phyloP scores from a whole-genome alignment of 495 filamentous ascomycete species.

The Pseudevernia furfuracea region DNA sequence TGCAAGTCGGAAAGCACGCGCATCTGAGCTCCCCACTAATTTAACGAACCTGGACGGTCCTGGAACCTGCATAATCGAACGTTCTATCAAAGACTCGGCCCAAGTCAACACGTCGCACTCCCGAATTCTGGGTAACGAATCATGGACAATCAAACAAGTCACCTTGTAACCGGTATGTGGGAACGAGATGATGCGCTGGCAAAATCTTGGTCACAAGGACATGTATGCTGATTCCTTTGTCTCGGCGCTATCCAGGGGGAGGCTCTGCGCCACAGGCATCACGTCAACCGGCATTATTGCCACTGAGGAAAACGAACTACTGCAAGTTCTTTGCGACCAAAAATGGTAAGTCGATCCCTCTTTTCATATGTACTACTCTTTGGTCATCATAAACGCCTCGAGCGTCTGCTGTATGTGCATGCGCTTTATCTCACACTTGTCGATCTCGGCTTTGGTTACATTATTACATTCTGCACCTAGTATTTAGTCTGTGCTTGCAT shows the following conservation, averaged over 20 bases:
- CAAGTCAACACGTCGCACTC: not conserved
- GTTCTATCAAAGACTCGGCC: not conserved
- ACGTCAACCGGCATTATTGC: constrained; percentile 3
- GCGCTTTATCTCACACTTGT: not conserved
- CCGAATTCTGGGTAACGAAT: constrained; percentile 6
- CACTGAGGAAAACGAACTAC: constrained; percentile 14
- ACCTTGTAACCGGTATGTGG: constrained; percentile 8
- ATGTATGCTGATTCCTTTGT: not conserved
- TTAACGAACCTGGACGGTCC: no score
- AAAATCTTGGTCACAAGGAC: constrained; percentile 7
- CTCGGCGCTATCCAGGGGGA: not conserved
- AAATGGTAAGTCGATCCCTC: constrained; percentile 11
- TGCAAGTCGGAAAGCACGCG: constrained; percentile 4
- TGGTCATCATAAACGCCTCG: not conserved
- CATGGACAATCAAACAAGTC: constrained; percentile 8
- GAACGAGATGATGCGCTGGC: constrained; percentile 16
- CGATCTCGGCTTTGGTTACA: not conserved
- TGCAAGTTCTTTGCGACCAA: constrained; percentile 20
- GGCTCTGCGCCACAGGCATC: constrained; percentile 4
- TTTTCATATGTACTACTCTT: not conserved
- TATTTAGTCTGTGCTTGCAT: not conserved
- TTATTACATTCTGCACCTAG: constrained; percentile 10
- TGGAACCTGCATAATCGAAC: not conserved
- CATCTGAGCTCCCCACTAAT: not conserved
- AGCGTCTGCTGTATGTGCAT: not conserved